Evolutionary conservation across 768 basidiomycete species (phyloP).

Genomic region (Trametopsis cervina): DNA sequence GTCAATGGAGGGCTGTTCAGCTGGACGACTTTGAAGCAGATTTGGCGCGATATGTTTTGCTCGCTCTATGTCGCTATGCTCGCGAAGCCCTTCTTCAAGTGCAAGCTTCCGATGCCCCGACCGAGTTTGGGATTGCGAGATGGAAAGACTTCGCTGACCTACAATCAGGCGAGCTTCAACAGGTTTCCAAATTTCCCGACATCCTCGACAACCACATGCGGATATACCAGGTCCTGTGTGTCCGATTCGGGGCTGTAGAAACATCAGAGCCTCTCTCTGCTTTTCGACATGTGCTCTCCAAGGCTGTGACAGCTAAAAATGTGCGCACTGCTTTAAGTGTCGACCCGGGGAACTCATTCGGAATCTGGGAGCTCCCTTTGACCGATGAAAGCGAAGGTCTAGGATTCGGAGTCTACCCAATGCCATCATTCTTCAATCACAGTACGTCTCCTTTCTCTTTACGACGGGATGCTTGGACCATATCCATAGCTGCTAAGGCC

Average conservation of each 20-base stretch:
- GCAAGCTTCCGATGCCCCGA: not conserved
- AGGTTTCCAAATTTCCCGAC: constrained; percentile 39
- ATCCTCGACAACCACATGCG: constrained; percentile 46
- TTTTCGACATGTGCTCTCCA: constrained; percentile 26
- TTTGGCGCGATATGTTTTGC: constrained; percentile 24
- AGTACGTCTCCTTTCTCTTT: constrained; percentile 30
- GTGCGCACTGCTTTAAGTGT: constrained; percentile 50
- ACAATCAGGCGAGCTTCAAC: constrained; percentile 50
- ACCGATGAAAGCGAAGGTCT: constrained; percentile 42
- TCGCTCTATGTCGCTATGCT: constrained; percentile 18
- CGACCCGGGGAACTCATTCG: constrained; percentile 63
- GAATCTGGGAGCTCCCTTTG: constrained; percentile 51
- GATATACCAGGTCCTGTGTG: constrained; percentile 44
- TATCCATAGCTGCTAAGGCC: not conserved
- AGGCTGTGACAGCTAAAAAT: constrained; percentile 33
- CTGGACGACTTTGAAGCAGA: constrained; percentile 25
- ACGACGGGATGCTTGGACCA: not conserved
- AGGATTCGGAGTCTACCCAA: constrained; percentile 57
- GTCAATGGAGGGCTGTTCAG: constrained; percentile 17
- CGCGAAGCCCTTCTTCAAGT: not conserved
- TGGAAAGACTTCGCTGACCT: constrained; percentile 50
- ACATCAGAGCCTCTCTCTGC: not conserved
- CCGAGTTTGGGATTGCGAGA: constrained; percentile 5
- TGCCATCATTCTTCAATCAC: constrained; percentile 65
- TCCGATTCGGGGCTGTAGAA: not conserved